Evolutionary conservation across 768 basidiomycete genomes (phyloP).

Genomic region (Lyophyllum decastes): DNA sequence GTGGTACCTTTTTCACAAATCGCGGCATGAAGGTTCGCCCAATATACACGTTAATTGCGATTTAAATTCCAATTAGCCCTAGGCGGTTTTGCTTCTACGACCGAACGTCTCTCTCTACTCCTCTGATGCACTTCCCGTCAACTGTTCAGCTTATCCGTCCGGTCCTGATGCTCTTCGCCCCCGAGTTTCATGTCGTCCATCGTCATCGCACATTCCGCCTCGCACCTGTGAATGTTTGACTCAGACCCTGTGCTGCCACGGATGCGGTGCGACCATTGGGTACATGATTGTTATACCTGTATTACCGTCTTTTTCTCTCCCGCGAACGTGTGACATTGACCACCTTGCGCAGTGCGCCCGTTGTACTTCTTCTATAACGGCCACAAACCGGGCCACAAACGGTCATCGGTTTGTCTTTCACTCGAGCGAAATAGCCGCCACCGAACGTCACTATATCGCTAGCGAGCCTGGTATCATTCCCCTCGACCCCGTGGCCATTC

Average conservation of each 20-base stretch:
- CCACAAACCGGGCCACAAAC: conserved; percentile 73
- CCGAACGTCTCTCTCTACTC: conserved; percentile 83
- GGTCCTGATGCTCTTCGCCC: conserved; percentile 44
- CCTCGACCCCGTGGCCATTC: conserved; percentile 31
- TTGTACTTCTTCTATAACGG: conserved; percentile 72
- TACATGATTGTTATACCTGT: conserved; percentile 81
- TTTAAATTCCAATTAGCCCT: conserved; percentile 7
- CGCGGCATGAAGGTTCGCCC: conserved; percentile 76
- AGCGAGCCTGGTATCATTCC: conserved; percentile 65
- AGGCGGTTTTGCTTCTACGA: conserved; percentile 84
- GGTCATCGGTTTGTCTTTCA: conserved; percentile 90
- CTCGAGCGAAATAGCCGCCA: conserved; percentile 62
- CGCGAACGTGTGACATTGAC: conserved; percentile 1
- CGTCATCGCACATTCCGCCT: conserved; percentile 27
- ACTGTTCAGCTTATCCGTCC: conserved; percentile 69
- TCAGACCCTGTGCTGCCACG: conserved; percentile 78
- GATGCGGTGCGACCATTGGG: conserved; percentile 73
- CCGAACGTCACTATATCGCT: conserved; percentile 63
- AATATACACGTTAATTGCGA: conserved; percentile 1
- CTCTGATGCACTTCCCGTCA: conserved; percentile 76
- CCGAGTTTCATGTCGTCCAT: conserved; percentile 34
- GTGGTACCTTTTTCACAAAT: conserved; percentile 76
- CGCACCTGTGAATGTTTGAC: conserved; percentile 87
- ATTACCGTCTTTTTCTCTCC: conserved; percentile 3
- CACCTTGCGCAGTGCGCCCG: conserved; percentile 50